Evolutionary conservation across 306 rosid genomes (phyloP).

Genomic region (Prunus dulcis): DNA sequence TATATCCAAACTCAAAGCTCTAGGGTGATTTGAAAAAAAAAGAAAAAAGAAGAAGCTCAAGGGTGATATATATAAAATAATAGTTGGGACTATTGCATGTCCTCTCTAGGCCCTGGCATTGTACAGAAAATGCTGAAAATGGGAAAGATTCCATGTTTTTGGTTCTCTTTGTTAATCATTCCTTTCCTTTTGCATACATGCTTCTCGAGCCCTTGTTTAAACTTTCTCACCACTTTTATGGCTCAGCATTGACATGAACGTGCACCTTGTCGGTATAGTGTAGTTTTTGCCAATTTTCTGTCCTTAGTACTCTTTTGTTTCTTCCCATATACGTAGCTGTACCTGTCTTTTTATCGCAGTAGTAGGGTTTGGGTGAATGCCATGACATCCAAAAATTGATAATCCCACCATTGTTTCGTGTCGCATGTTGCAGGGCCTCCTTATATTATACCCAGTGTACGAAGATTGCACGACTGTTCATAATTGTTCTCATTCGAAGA

Average conservation of each 20-base stretch:
- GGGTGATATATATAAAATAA: not conserved
- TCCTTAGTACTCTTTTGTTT: slow-evolving; percentile 22
- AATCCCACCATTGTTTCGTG: not conserved
- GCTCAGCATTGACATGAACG: slow-evolving; percentile 30
- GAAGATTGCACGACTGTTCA: not conserved
- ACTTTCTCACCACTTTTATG: slow-evolving; percentile 23
- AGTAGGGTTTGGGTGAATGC: not conserved
- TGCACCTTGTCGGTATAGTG: slow-evolving; percentile 46
- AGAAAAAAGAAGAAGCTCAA: too few relatives aligned
- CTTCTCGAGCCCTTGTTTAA: slow-evolving; percentile 22
- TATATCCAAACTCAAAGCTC: too few relatives aligned
- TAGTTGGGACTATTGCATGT: not conserved
- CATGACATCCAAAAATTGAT: not conserved
- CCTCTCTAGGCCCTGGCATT: slow-evolving; percentile 4
- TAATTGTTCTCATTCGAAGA: too few relatives aligned
- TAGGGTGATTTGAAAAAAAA: too few relatives aligned
- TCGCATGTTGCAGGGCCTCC: not conserved
- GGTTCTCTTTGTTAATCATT: slow-evolving; percentile 26
- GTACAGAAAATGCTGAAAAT: slow-evolving; percentile 10
- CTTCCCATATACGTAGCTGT: not conserved
- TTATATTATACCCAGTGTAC: not conserved
- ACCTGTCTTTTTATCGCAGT: not conserved
- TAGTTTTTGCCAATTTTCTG: slow-evolving; percentile 23
- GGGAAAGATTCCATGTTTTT: slow-evolving; percentile 10
- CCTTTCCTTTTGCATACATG: slow-evolving; percentile 29